Evolutionary conservation across 139 green algal genomes (phyloP), one percentile per base, ranked within the genome.

Genomic region (Chara braunii): DNA sequence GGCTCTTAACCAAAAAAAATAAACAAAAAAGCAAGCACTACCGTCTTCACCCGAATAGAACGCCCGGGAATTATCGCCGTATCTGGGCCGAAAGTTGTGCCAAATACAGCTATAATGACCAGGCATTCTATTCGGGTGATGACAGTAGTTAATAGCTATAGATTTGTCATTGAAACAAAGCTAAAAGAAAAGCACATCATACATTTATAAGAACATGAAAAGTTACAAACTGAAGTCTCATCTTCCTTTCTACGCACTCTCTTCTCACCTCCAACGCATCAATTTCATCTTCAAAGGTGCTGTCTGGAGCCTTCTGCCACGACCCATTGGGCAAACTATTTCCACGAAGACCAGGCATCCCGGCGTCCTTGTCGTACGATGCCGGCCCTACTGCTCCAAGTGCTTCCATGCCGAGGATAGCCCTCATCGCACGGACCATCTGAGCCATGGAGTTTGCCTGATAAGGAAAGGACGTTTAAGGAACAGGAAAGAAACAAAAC

Each of bases 371-470:
- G 51, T 23, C 2, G 3, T 33, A 29, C 44, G 52, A 51, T 30
- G 11, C n/a, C 32, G 14, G 33, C 35, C n/a, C 30, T 34, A 34
- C 4, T 66, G 37, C 11, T 3, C 43, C 31, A 28, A 74, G 8
- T 18, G 68, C 6, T 59, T 73, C 61, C 7, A 77, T 36, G 22
- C 63, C 63, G 11, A 70, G 50, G 28, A 77, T 77, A 6, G 68
- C 59, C 14, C 68, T 44, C 26, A 77, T 33, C 1, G 61, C 68
- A 2, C 68, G 18, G 26, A 77, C 59, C 68, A 77, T 72, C 43
- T 77, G 68, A 8, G 68, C 2, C 60, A 63, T 54, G 1, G 59
- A 72, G 60, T 77, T 77, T 32, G 68, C 28, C 68, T 77, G 64
- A 18, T 18, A 48, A 48, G 40, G 18, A 48, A 48, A 18, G 18